Conservation (phyloP, 78 protist species). For the Goniomonas avonlea region DNA sequence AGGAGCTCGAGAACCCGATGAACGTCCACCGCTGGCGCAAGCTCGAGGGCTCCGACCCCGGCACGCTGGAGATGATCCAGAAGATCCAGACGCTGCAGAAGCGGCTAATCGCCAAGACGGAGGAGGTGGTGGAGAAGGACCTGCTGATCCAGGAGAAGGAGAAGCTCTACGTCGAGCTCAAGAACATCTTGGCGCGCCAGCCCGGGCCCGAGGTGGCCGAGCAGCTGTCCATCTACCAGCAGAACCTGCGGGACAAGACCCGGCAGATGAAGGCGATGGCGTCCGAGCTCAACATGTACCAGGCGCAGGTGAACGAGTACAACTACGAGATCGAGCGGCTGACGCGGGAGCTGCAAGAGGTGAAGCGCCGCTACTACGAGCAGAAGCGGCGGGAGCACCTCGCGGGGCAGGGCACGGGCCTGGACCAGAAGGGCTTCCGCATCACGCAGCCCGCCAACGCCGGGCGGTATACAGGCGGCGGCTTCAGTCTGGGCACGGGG, state of each 20-base stretch:
- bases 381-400: slow-evolving; percentile 33
- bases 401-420: not conserved
- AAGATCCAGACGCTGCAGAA: slow-evolving; percentile 80
- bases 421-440: not conserved
- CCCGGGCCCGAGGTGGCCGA: slow-evolving; percentile 76
- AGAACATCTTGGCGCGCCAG: slow-evolving; percentile 70
- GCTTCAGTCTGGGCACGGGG: slow-evolving; percentile 20
- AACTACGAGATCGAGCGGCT: slow-evolving; percentile 57
- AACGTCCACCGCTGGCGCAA: slow-evolving; percentile 81
- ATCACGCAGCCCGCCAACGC: slow-evolving; percentile 7
- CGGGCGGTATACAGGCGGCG: slow-evolving; percentile 32
- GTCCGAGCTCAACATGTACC: slow-evolving; percentile 51
- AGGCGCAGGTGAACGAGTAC: slow-evolving; percentile 33
- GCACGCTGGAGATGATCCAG: slow-evolving; percentile 59
- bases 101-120: slow-evolving; percentile 74
- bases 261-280: slow-evolving; percentile 53
- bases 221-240: slow-evolving; percentile 44
- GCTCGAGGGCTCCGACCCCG: slow-evolving; percentile 69
- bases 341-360: slow-evolving; percentile 52
- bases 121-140: slow-evolving; percentile 74
- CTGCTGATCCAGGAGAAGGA: slow-evolving; percentile 70
- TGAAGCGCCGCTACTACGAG: slow-evolving; percentile 36
- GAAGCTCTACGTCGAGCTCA: slow-evolving; percentile 66
- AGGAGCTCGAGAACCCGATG: slow-evolving; percentile 85
- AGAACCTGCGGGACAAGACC: slow-evolving; percentile 36